Evolutionary conservation across 345 rosid species (phyloP).

Genomic region (Dipteronia sinensis): DNA sequence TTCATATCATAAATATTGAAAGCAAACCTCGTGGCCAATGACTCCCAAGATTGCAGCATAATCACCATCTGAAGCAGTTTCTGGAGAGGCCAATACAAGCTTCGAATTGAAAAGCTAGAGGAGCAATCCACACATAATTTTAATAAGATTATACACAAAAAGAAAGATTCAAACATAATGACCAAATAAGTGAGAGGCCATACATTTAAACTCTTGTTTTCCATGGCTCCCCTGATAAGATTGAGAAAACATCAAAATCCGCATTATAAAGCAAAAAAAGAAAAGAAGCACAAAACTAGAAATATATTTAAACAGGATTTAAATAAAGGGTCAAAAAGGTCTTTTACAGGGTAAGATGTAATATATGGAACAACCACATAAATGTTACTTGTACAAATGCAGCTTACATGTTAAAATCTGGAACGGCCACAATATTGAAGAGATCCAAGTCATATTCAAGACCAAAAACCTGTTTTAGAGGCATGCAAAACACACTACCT

Average conservation of each 20-base stretch:
- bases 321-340: neutral
- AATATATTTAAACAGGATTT: slow-evolving; percentile 9
- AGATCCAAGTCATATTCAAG: slow-evolving; percentile 98
- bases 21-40: slow-evolving; percentile 94
- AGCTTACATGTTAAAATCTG: slow-evolving; percentile 95
- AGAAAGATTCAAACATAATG: neutral
- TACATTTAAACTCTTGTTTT: slow-evolving; percentile 98
- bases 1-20: neutral
- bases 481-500: neutral
- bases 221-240: slow-evolving; percentile 98
- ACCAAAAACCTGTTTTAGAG: slow-evolving; percentile 76
- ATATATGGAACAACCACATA: neutral
- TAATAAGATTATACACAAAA: slow-evolving; percentile 3
- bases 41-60: slow-evolving; percentile 97
- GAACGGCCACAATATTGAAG: slow-evolving; percentile 97
- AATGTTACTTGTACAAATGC: slow-evolving; percentile 3
- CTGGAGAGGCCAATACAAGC: slow-evolving; percentile 98
- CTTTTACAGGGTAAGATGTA: neutral
- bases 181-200: slow-evolving; percentile 19
- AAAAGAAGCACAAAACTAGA: slow-evolving; percentile 1
- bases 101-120: slow-evolving; percentile 91
- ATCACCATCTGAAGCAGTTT: slow-evolving; percentile 94
- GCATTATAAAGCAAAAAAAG: neutral
- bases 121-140: slow-evolving; percentile 27
- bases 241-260: slow-evolving; percentile 8